Percentiles rank a stretch among this genome's conserved stretches.
Conservation (phyloP, 2,329 filamentous ascomycete species). For the Botryotinia calthae region DNA sequence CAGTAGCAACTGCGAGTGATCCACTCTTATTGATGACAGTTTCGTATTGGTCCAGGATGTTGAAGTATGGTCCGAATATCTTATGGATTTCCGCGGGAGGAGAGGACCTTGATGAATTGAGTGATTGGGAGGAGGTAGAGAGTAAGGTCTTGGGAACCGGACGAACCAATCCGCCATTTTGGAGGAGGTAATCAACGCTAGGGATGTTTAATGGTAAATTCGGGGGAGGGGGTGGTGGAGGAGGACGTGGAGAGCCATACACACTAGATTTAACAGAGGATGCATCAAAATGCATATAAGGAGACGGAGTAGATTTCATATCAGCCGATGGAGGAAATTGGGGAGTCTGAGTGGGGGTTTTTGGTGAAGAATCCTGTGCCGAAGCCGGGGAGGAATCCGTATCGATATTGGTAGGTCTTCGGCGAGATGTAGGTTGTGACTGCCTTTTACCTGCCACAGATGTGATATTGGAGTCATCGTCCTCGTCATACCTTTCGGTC, state of each 20-base stretch:
- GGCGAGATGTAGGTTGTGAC: constrained; percentile 43
- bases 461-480: constrained; percentile 41
- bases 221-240: constrained; percentile 69
- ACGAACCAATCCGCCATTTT: constrained; percentile 77
- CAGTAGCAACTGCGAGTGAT: constrained; percentile 90
- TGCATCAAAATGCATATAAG: constrained; percentile 41
- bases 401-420: constrained; percentile 30
- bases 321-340: constrained; percentile 43
- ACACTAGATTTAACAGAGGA: constrained; percentile 32
- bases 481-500: constrained; percentile 38
- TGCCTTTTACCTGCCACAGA: constrained; percentile 42
- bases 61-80: constrained; percentile 80
- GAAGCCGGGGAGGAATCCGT: constrained; percentile 48
- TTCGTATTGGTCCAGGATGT: constrained; percentile 81
- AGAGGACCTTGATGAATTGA: constrained; percentile 44
- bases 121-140: constrained; percentile 48
- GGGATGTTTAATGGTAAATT: constrained; percentile 63
- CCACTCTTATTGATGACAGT: constrained; percentile 79
- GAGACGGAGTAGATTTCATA: constrained; percentile 36
- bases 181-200: constrained; percentile 86
- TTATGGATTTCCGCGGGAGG: constrained; percentile 59
- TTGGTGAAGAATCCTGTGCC: constrained; percentile 55
- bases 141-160: constrained; percentile 73
- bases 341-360: constrained; percentile 56
- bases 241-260: constrained; percentile 48